Percentiles rank a stretch among this genome's conserved stretches.
phyloP scores from a whole-genome alignment of 257 asterid genomes.

The Echium plantagineum region DNA sequence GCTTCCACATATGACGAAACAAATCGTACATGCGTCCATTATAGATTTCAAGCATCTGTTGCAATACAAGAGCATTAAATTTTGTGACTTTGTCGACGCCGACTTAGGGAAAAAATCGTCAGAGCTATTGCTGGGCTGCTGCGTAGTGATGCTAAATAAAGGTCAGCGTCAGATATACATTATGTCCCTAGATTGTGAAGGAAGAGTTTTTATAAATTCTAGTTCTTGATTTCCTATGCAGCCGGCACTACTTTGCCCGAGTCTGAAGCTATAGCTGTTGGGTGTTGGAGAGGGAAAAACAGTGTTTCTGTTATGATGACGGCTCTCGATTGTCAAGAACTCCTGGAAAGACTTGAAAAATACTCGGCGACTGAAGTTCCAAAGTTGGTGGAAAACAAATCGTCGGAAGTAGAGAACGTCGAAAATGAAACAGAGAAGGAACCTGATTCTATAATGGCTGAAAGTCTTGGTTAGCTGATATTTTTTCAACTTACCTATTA shows the following conservation, averaged over 20 bases:
- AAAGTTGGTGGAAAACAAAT: constrained; percentile 3
- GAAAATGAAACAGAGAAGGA: constrained; percentile 22
- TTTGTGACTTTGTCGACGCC: constrained; percentile 57
- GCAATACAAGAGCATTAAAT: constrained; percentile 66
- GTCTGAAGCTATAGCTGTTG: constrained; percentile 48
- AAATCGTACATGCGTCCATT: constrained; percentile 58
- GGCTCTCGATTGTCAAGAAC: constrained; percentile 68
- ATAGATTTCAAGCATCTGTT: constrained; percentile 71
- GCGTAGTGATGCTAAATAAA: constrained; percentile 57
- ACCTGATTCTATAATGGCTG: constrained; percentile 9
- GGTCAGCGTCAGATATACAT: constrained; percentile 24
- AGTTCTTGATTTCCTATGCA: constrained; percentile 19
- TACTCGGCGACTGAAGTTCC: constrained; percentile 20
- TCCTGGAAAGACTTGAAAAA: constrained; percentile 47
- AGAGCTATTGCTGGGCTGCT: constrained; percentile 66
- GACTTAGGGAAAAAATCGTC: constrained; percentile 53
- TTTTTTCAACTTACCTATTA: neutral
- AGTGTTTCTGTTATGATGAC: constrained; percentile 74
- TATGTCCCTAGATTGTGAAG: constrained; percentile 1
- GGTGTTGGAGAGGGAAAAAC: constrained; percentile 88
- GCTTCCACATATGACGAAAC: constrained; percentile 75
- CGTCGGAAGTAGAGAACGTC: constrained; percentile 15
- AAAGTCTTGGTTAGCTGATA: constrained; percentile 12
- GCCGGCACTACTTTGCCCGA: constrained; percentile 30
- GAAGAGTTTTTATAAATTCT: neutral